These are phyloP conservation scores for Buddleja alternifolia DNA, from an alignment of 257 asterid species.

Conservation along the genomic window DNA sequence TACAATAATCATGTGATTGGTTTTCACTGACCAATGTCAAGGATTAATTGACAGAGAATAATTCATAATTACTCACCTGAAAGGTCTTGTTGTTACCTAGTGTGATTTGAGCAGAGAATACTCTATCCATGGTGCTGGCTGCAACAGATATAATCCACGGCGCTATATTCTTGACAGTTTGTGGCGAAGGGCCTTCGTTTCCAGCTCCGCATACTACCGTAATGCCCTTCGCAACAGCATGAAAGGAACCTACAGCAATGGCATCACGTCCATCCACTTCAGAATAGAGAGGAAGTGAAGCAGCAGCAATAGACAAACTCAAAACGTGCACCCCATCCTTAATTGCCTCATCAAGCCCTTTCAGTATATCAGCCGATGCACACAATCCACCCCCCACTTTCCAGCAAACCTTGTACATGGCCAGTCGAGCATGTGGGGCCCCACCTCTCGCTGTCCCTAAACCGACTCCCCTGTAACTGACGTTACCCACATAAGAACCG, in stretches of 20 bases:
- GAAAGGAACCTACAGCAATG: constrained; percentile 49
- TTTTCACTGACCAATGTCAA: too few species aligned
- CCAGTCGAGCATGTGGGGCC: constrained; percentile 50
- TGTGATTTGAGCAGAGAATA: constrained; percentile 43
- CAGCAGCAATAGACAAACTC: constrained; percentile 34
- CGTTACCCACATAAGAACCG: constrained; percentile 41
- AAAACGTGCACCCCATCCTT: constrained; percentile 49
- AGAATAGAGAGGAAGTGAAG: constrained; percentile 34
- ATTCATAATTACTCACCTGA: constrained; percentile 39
- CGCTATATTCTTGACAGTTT: constrained; percentile 36
- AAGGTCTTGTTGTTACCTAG: constrained; percentile 48
- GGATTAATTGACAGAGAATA: too few species aligned
- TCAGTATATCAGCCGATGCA: constrained; percentile 45
- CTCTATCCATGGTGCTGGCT: constrained; percentile 46
- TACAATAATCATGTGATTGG: too few species aligned
- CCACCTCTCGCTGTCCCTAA: constrained; percentile 53
- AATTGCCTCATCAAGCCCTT: constrained; percentile 49
- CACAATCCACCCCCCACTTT: constrained; percentile 6
- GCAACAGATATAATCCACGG: constrained; percentile 54
- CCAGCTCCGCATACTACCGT: constrained; percentile 50
- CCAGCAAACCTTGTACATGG: constrained; percentile 55
- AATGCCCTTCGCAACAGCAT: constrained; percentile 43
- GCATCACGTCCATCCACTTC: constrained; percentile 48
- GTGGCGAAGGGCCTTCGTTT: constrained; percentile 42
- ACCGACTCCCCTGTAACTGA: constrained; percentile 38